Conservation (phyloP, 1,139 yeast species). For the Pneumocystis carinii region DNA sequence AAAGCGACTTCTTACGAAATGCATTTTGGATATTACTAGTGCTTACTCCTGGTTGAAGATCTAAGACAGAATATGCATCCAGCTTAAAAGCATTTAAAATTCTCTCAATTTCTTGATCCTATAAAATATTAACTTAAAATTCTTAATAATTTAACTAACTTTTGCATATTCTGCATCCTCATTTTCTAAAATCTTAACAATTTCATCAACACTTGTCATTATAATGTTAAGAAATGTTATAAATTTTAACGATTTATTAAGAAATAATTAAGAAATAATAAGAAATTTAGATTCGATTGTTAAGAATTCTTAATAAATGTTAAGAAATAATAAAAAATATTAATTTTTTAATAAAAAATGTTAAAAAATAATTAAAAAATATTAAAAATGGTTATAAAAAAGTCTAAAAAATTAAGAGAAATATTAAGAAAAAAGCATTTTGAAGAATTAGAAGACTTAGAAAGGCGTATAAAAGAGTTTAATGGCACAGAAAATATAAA, state of each 20-base stretch:
- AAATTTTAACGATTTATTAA: no score
- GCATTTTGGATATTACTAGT: slow-evolving; percentile 30
- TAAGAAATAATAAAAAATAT: neutral
- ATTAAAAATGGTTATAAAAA: neutral
- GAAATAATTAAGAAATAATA: no score
- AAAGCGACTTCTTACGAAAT: slow-evolving; percentile 44
- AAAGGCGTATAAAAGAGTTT: neutral
- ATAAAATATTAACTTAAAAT: neutral
- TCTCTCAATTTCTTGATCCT: slow-evolving; percentile 43
- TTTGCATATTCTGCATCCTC: slow-evolving; percentile 1
- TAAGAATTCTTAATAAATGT: neutral
- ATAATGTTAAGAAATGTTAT: no score
- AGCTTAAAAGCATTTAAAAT: slow-evolving; percentile 34
- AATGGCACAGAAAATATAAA: slow-evolving; percentile 5
- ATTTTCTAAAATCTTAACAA: neutral
- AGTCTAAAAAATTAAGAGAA: neutral
- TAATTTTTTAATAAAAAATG: neutral
- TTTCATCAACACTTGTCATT: neutral
- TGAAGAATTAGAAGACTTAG: neutral
- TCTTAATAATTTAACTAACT: neutral
- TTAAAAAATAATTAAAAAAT: neutral
- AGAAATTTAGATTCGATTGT: neutral
- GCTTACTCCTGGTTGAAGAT: slow-evolving; percentile 37
- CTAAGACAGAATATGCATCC: slow-evolving; percentile 45
- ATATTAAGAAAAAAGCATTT: neutral